These are phyloP conservation scores for Chaetoscypha palmicola DNA, from an alignment of 2,329 filamentous ascomycete genomes.

Conservation along the genomic window DNA sequence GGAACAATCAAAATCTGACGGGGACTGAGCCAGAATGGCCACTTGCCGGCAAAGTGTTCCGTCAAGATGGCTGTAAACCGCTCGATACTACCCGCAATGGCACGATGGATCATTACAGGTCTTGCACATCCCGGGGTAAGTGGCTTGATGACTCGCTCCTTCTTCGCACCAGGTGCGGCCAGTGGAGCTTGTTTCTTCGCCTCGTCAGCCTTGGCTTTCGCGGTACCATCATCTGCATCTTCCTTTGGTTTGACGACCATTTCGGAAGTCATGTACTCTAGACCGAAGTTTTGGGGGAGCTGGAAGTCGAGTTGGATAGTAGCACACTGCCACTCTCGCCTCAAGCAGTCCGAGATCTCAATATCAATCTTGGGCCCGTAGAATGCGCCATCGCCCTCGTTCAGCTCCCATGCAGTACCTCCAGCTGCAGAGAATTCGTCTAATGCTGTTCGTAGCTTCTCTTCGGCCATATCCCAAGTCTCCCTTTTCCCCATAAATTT, in stretches of 20 bases:
- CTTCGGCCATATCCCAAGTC: constrained; percentile 86
- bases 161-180: constrained; percentile 35
- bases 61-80: constrained; percentile 67
- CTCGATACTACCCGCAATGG: constrained; percentile 67
- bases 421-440: constrained; percentile 61
- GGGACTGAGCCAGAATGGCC: constrained; percentile 86
- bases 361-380: constrained; percentile 99
- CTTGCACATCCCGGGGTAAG: constrained; percentile 65
- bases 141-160: constrained; percentile 39
- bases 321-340: constrained; percentile 80
- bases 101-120: constrained; percentile 82
- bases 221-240: constrained; percentile 29
- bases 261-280: constrained; percentile 77
- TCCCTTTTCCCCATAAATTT: constrained; percentile 81
- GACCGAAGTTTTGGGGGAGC: constrained; percentile 74
- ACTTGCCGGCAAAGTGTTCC: constrained; percentile 81
- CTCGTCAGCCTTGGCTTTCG: constrained; percentile 35
- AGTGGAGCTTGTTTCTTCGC: constrained; percentile 30
- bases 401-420: constrained; percentile 75
- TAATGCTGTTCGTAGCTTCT: constrained; percentile 69
- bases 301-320: constrained; percentile 95
- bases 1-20: constrained; percentile 74
- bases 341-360: constrained; percentile 80
- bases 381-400: constrained; percentile 93
- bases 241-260: constrained; percentile 38